Conservation (phyloP, 2,329 filamentous ascomycete species). For the Penicillium digitatum region DNA sequence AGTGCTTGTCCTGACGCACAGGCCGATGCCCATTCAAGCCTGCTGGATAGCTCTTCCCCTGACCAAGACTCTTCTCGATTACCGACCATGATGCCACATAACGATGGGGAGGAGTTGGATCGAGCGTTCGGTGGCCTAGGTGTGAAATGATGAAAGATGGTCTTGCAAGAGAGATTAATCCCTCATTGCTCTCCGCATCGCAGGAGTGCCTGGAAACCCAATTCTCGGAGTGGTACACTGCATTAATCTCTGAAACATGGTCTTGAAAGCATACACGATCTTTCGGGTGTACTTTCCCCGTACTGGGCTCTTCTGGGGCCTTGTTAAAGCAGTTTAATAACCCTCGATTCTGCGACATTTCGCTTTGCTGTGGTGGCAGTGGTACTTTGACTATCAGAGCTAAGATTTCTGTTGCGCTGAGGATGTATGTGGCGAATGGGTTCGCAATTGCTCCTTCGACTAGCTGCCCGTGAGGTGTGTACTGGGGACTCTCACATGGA, state of each 20-base stretch:
- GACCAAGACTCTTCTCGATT: conserved; percentile 33
- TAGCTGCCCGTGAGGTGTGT: not conserved
- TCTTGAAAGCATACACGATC: not conserved
- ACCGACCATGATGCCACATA: conserved; percentile 41
- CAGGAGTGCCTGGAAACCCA: not conserved
- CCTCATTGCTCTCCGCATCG: not conserved
- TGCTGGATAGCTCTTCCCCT: conserved; percentile 38
- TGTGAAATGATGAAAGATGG: conserved; percentile 36
- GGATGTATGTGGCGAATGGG: not conserved
- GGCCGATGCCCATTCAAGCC: conserved; percentile 24
- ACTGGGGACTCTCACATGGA: not conserved
- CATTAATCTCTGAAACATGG: not conserved
- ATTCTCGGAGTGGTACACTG: no score
- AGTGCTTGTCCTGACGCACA: conserved; percentile 11
- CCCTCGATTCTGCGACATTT: not conserved
- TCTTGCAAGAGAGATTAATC: not conserved
- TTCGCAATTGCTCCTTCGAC: not conserved
- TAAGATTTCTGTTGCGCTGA: not conserved
- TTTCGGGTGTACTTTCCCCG: not conserved
- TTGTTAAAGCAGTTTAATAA: not conserved
- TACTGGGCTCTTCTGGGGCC: not conserved
- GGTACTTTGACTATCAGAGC: not conserved
- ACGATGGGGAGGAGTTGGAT: conserved; percentile 52
- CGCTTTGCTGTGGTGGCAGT: not conserved
- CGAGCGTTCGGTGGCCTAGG: conserved; percentile 50